Conservation (phyloP, 2,329 filamentous ascomycete genomes). For the Nemania abortiva region DNA sequence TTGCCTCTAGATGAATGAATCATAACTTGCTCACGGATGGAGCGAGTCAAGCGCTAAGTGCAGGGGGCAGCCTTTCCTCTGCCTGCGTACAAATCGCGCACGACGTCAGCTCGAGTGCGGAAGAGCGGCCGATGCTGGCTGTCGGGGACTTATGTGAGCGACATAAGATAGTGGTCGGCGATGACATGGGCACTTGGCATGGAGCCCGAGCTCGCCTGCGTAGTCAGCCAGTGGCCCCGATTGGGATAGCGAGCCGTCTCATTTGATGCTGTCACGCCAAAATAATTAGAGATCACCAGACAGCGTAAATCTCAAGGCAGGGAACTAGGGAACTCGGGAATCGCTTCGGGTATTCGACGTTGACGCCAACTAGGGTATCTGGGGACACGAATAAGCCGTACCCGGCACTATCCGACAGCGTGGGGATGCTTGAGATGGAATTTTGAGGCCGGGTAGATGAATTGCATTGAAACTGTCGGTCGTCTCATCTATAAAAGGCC, state of each 20-base stretch:
- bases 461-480: neutral
- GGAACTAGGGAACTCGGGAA: neutral
- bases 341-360: neutral
- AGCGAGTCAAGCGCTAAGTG: neutral
- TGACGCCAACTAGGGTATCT: neutral
- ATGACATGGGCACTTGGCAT: neutral
- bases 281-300: neutral
- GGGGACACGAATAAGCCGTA: neutral
- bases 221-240: neutral
- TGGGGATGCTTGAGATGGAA: neutral
- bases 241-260: neutral
- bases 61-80: neutral
- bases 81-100: constrained; percentile 2
- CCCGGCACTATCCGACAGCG: neutral
- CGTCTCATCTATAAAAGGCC: constrained; percentile 16
- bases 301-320: neutral
- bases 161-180: neutral
- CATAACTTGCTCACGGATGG: neutral
- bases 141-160: neutral
- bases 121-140: neutral
- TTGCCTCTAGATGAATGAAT: neutral
- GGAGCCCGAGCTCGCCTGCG: neutral
- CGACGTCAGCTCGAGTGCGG: neutral
- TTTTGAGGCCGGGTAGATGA: neutral
- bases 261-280: neutral